Evolutionary conservation across 1,284 basidiomycete species (phyloP).

Genomic region (Rhodotorula sp.): DNA sequence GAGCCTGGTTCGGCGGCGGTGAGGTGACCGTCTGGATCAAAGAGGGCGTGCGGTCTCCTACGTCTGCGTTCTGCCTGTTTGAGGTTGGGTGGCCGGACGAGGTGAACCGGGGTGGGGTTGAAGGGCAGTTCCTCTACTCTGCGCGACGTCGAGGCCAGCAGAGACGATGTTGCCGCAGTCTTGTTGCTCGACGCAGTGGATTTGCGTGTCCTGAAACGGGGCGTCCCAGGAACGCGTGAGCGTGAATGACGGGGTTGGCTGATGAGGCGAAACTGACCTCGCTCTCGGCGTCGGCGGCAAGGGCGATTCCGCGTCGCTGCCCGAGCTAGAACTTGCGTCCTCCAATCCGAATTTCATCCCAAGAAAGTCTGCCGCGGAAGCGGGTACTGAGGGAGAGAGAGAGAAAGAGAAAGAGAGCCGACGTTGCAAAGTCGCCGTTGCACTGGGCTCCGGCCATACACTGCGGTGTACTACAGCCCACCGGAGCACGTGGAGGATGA

Average conservation of each 20-base stretch:
- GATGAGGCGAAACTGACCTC: not conserved
- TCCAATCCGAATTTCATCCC: constrained; percentile 15
- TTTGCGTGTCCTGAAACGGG: not conserved
- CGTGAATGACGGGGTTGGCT: not conserved
- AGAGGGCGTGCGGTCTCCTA: not conserved
- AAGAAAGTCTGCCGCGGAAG: not conserved
- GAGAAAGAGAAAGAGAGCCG: too few relatives aligned
- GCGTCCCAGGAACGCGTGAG: not conserved
- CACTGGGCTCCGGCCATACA: too few relatives aligned
- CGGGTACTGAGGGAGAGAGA: not conserved
- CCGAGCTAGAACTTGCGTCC: not conserved
- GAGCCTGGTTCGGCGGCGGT: not conserved
- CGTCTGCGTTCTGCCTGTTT: not conserved
- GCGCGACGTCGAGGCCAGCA: too few relatives aligned
- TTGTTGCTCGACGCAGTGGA: not conserved
- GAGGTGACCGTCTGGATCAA: not conserved
- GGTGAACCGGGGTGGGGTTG: constrained; percentile 12
- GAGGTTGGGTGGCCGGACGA: constrained; percentile 6
- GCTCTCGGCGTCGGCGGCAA: not conserved
- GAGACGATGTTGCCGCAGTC: not conserved
- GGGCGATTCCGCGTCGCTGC: not conserved
- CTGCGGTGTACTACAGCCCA: not conserved
- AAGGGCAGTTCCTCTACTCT: not conserved
- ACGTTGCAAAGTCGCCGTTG: too few relatives aligned
- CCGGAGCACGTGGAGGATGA: not conserved